A percentile compares a stretch with the other conserved stretches of the same genome.
Evolutionary conservation across 2,329 filamentous ascomycete genomes (phyloP).

Genomic region (Geosmithia putterillii): DNA sequence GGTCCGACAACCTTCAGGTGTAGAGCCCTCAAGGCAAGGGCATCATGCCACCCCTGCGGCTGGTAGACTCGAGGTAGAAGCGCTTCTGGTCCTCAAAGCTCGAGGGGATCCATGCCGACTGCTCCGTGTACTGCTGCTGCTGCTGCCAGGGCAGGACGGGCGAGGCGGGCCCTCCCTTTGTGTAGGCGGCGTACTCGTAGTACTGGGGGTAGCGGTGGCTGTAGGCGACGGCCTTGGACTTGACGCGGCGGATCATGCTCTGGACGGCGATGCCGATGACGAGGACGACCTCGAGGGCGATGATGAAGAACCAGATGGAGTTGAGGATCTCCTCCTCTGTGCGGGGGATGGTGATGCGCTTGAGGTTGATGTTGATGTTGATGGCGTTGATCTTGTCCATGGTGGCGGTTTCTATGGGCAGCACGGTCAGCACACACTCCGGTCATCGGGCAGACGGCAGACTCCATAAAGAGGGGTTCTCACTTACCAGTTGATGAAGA

Average conservation of each 20-base stretch:
- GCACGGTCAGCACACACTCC: too few species aligned
- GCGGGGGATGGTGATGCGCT: neutral
- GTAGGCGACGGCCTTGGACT: slow-evolving; percentile 1
- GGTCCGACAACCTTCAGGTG: neutral
- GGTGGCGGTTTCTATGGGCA: too few species aligned
- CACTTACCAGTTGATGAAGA: too few species aligned
- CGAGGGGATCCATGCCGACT: neutral
- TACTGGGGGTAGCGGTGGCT: neutral
- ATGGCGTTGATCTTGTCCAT: too few species aligned
- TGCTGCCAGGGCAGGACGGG: neutral
- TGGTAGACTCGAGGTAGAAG: neutral
- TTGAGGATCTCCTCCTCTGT: slow-evolving; percentile 27
- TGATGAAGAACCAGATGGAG: slow-evolving; percentile 32
- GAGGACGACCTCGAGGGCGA: slow-evolving; percentile 30
- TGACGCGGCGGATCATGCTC: slow-evolving; percentile 14
- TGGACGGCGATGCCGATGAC: slow-evolving; percentile 24
- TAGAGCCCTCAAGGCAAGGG: neutral
- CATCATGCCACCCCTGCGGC: neutral
- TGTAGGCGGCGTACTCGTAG: neutral
- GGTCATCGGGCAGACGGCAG: too few species aligned
- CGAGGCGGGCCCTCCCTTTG: neutral
- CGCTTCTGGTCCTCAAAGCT: neutral
- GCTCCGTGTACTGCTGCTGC: neutral
- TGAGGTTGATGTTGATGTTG: neutral
- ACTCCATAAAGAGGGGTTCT: too few species aligned